phyloP scores from a whole-genome alignment of 2,329 filamentous ascomycete genomes.

The Pestalotiopsis sp. region DNA sequence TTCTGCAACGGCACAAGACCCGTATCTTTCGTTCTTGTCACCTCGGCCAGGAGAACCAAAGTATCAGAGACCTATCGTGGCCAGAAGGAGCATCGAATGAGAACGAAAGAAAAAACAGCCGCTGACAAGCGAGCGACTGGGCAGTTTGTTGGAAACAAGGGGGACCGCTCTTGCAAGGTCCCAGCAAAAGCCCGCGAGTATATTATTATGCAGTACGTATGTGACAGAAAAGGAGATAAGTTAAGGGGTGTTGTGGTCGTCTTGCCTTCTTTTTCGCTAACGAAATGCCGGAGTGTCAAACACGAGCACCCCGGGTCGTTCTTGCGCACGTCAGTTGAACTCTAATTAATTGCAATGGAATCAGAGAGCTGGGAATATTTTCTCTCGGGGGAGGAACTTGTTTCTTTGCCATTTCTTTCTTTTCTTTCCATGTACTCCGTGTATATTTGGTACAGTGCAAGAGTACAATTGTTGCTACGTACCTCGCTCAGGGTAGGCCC shows the following conservation, averaged over 20 bases:
- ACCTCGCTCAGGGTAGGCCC: neutral
- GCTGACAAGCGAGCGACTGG: no score
- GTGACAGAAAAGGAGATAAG: neutral
- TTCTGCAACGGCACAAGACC: neutral
- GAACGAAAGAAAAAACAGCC: no score
- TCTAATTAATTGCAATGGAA: slow-evolving; percentile 2
- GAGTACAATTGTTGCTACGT: neutral
- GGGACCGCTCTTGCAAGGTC: neutral
- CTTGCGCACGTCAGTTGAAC: slow-evolving; percentile 5
- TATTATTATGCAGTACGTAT: neutral
- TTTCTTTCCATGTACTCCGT: neutral
- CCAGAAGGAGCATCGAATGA: no score
- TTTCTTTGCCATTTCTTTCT: neutral
- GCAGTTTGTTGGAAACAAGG: neutral
- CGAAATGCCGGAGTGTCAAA: slow-evolving; percentile 9
- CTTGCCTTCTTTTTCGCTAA: neutral
- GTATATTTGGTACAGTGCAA: neutral
- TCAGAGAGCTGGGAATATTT: neutral
- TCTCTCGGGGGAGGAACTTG: no score
- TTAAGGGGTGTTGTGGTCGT: neutral
- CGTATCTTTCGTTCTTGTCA: neutral
- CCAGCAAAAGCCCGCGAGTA: neutral
- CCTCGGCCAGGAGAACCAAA: neutral
- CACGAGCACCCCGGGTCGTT: neutral
- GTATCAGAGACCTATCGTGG: no score